Evolutionary conservation across 768 basidiomycete genomes (phyloP).

Genomic region (Lentinula boryana): DNA sequence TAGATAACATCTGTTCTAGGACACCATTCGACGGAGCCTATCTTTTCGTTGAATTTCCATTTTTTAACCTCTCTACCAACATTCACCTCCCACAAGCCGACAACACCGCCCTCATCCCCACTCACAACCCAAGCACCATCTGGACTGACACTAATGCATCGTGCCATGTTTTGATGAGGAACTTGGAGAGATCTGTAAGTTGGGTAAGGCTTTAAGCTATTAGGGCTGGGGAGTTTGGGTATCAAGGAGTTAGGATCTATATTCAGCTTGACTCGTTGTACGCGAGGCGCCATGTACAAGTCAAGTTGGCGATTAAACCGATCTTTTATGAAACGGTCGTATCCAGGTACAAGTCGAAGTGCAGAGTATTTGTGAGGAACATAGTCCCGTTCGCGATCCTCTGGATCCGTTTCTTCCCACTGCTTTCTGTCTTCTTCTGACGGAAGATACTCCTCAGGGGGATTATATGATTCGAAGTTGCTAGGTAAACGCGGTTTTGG

Average conservation of each 20-base stretch:
- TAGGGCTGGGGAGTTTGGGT: constrained; percentile 91
- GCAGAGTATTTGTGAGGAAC: constrained; percentile 82
- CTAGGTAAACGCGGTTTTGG: constrained; percentile 87
- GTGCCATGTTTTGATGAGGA: constrained; percentile 61
- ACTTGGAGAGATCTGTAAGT: constrained; percentile 73
- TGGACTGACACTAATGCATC: constrained; percentile 77
- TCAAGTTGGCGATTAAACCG: constrained; percentile 92
- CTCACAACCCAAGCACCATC: constrained; percentile 89
- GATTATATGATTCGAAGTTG: constrained; percentile 97
- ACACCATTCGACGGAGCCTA: constrained; percentile 91
- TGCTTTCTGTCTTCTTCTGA: constrained; percentile 73
- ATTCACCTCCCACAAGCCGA: constrained; percentile 87
- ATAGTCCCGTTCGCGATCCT: constrained; percentile 87
- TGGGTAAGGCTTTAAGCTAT: constrained; percentile 91
- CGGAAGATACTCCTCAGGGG: constrained; percentile 93
- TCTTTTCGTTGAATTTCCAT: constrained; percentile 76
- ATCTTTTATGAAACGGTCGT: constrained; percentile 87
- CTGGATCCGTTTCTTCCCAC: constrained; percentile 80
- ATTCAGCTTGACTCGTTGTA: constrained; percentile 81
- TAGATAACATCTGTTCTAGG: constrained; percentile 78
- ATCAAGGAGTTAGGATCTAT: constrained; percentile 89
- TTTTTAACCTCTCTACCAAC: constrained; percentile 84
- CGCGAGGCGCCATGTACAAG: constrained; percentile 91
- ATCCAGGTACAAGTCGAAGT: constrained; percentile 88
- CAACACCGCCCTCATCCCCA: constrained; percentile 83